These are phyloP conservation scores for Arthrobotrys megalospora DNA, from an alignment of 2,329 filamentous ascomycete species.

Conservation along the genomic window DNA sequence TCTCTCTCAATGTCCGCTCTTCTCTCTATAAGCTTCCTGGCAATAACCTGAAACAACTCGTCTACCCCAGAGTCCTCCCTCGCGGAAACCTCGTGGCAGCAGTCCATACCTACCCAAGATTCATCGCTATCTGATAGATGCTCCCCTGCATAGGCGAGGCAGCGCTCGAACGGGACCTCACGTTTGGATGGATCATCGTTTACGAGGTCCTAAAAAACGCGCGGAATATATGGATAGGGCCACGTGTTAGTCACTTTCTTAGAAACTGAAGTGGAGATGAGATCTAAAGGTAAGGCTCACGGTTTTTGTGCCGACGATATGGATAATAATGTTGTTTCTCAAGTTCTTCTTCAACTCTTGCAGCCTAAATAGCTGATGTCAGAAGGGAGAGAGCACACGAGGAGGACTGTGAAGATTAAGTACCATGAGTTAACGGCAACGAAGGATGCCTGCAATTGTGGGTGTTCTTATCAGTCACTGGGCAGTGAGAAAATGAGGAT, in stretches of 20 bases:
- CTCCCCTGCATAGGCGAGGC: constrained; percentile 87
- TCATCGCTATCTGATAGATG: constrained; percentile 69
- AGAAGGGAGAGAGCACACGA: constrained; percentile 35
- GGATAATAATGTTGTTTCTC: constrained; percentile 65
- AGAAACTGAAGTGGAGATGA: background rate
- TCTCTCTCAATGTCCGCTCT: constrained; percentile 63
- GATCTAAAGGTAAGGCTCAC: constrained; percentile 16
- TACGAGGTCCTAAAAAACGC: constrained; percentile 77
- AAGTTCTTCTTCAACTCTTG: constrained; percentile 65
- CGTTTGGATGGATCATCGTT: constrained; percentile 83
- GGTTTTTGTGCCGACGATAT: constrained; percentile 82
- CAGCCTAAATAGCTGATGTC: constrained; percentile 61
- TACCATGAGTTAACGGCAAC: constrained; percentile 65
- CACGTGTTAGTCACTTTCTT: background rate
- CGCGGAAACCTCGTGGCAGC: constrained; percentile 95
- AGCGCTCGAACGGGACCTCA: constrained; percentile 92
- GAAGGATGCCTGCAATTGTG: constrained; percentile 61
- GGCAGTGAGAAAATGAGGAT: no score
- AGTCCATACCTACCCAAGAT: constrained; percentile 84
- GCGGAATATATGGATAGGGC: background rate
- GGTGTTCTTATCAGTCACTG: constrained; percentile 29
- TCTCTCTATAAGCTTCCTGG: constrained; percentile 84
- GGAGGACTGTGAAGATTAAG: constrained; percentile 12
- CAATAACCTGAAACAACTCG: constrained; percentile 92
- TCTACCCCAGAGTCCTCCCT: constrained; percentile 78